phyloP scores from a whole-genome alignment of 305 asterid species.

The Fraxinus latifolia region DNA sequence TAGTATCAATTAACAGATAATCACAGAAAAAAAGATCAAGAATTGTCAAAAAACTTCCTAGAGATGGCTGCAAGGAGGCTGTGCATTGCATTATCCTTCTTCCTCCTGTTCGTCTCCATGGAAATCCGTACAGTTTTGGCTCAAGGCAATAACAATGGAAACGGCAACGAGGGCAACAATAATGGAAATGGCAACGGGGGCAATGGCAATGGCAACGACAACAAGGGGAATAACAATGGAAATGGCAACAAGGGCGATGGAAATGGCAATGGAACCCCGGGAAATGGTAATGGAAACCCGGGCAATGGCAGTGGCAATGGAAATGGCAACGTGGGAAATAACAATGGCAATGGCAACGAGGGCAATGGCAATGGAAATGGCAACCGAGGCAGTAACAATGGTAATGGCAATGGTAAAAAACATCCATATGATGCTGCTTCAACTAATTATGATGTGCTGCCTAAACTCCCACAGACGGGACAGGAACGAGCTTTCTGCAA shows the following conservation, averaged over 20 bases:
- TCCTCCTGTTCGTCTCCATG: slow-evolving; percentile 38
- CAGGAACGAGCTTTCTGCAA: slow-evolving; percentile 48
- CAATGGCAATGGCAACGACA: slow-evolving; percentile 1
- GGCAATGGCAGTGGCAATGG: slow-evolving; percentile 22
- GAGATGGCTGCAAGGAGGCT: slow-evolving; percentile 40
- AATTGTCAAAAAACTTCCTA: not conserved
- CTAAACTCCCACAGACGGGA: slow-evolving; percentile 34
- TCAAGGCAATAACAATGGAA: slow-evolving; percentile 17
- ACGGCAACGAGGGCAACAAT: not conserved
- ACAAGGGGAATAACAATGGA: not conserved
- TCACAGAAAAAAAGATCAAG: not conserved
- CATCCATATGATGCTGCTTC: slow-evolving; percentile 33
- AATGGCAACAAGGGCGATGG: not conserved
- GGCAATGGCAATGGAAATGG: slow-evolving; percentile 19
- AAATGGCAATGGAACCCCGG: not conserved
- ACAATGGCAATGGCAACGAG: slow-evolving; percentile 3
- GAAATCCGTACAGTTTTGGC: slow-evolving; percentile 33
- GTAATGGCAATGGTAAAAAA: not conserved
- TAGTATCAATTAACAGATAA: not conserved
- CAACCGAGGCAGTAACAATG: not conserved
- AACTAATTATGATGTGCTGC: slow-evolving; percentile 32
- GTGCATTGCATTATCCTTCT: slow-evolving; percentile 21
- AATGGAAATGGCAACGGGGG: not conserved
- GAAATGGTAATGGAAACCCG: slow-evolving; percentile 16
- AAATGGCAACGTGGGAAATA: not conserved